Conservation (phyloP, 148 eudicot genomes). For the Cornus controversa region DNA sequence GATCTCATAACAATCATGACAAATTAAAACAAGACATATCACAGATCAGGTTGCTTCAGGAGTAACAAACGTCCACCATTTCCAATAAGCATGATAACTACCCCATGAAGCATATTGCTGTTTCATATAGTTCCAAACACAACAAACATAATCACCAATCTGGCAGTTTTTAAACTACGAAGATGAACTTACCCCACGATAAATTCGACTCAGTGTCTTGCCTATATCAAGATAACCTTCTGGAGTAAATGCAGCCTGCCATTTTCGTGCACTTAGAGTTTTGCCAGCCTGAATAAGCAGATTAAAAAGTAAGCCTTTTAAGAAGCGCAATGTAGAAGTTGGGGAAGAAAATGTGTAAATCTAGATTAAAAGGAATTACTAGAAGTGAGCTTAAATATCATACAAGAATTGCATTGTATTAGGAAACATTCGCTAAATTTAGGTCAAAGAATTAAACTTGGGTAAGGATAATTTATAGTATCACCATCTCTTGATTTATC, state of each 20-base stretch:
- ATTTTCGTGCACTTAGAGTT: slow-evolving; percentile 76
- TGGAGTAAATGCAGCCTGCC: slow-evolving; percentile 76
- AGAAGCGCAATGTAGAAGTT: too few species aligned
- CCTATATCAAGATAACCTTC: slow-evolving; percentile 85
- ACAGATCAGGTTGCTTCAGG: neutral
- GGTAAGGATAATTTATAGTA: neutral
- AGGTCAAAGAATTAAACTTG: neutral
- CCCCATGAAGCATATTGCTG: too few species aligned
- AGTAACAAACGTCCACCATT: neutral
- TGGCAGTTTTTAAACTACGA: too few species aligned
- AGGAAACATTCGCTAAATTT: slow-evolving; percentile 3
- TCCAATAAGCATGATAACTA: too few species aligned
- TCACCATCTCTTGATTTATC: neutral
- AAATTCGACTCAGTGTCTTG: slow-evolving; percentile 74
- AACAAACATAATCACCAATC: neutral
- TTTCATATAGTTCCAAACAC: neutral
- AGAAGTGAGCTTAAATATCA: neutral
- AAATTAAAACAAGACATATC: neutral
- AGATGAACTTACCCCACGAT: slow-evolving; percentile 68
- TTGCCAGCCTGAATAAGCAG: slow-evolving; percentile 61
- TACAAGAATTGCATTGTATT: neutral
- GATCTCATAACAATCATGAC: neutral
- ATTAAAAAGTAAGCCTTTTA: slow-evolving; percentile 5
- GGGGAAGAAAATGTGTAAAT: neutral
- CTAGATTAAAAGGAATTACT: neutral